phyloP scores from a whole-genome alignment of 2,329 filamentous ascomycete species.

The Byssothecium circinans region DNA sequence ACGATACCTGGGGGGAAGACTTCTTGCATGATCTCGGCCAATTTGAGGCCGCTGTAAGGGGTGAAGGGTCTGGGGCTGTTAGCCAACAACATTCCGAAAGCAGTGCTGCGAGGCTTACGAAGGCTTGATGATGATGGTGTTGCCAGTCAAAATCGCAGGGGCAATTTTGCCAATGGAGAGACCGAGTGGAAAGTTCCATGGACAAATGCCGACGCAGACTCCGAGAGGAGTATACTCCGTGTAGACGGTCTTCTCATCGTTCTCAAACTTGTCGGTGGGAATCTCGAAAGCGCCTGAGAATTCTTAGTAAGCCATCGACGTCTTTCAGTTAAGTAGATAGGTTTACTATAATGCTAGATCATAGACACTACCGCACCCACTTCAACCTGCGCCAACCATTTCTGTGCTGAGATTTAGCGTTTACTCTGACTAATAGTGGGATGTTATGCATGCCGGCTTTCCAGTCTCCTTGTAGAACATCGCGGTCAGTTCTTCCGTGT shows the following conservation, averaged over 20 bases:
- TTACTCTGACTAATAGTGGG: no score
- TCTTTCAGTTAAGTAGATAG: neutral
- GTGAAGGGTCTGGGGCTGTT: constrained; percentile 48
- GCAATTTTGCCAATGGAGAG: constrained; percentile 58
- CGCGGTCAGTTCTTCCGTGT: constrained; percentile 33
- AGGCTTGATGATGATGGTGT: constrained; percentile 59
- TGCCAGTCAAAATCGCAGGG: constrained; percentile 60
- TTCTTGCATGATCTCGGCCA: constrained; percentile 60
- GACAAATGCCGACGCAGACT: constrained; percentile 46
- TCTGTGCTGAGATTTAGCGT: constrained; percentile 28
- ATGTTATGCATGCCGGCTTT: constrained; percentile 33
- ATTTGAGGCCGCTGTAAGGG: constrained; percentile 61
- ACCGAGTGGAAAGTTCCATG: constrained; percentile 58
- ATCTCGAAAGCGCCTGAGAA: constrained; percentile 29
- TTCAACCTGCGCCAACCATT: constrained; percentile 45
- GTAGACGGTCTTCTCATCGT: constrained; percentile 52
- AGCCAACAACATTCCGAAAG: neutral
- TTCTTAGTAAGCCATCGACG: neutral
- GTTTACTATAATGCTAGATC: constrained; percentile 43
- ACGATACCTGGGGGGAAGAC: constrained; percentile 66
- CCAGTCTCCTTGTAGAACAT: constrained; percentile 41
- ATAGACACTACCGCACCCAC: constrained; percentile 39
- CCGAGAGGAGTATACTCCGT: constrained; percentile 53
- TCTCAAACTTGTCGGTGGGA: constrained; percentile 45
- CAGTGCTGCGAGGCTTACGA: constrained; percentile 35